A percentile compares a stretch with the other conserved stretches of the same genome.
Conservation (phyloP, 352 stramenopile genomes). For the Globisporangium camurandrum region DNA sequence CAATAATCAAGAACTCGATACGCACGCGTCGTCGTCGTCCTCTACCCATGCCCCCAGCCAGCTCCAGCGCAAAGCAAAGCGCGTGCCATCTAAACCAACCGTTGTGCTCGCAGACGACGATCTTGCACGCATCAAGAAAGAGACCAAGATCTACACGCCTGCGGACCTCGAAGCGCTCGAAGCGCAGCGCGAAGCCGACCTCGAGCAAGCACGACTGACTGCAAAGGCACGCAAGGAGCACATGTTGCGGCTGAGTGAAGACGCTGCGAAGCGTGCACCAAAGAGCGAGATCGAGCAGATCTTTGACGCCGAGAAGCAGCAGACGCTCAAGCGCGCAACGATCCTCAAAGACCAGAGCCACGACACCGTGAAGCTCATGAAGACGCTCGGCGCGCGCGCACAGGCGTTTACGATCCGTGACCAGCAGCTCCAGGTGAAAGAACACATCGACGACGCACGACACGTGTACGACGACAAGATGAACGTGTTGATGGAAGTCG, state of each 20-base stretch:
- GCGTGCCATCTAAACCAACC: not conserved
- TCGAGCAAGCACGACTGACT: constrained; percentile 44
- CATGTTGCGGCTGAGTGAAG: constrained; percentile 64
- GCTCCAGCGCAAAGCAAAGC: too few relatives aligned
- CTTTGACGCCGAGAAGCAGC: constrained; percentile 60
- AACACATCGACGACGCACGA: constrained; percentile 60
- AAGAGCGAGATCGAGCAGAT: constrained; percentile 77
- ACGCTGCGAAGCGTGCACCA: constrained; percentile 48
- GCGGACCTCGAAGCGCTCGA: constrained; percentile 49
- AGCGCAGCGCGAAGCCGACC: constrained; percentile 40
- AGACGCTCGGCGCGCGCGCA: constrained; percentile 86
- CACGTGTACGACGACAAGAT: constrained; percentile 91
- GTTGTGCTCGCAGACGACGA: constrained; percentile 35
- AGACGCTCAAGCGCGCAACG: constrained; percentile 41
- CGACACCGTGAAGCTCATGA: constrained; percentile 93
- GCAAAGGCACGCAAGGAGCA: constrained; percentile 73
- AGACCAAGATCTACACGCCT: constrained; percentile 55
- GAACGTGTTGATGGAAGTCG: constrained; percentile 93
- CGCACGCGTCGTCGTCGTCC: not conserved
- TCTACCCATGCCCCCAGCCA: not conserved
- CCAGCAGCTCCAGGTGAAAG: constrained; percentile 78
- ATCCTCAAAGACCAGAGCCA: constrained; percentile 68
- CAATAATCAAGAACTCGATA: constrained; percentile 8
- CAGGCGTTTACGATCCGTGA: constrained; percentile 94
- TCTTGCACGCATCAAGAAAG: constrained; percentile 51